Percentiles rank a stretch among this genome's conserved stretches.
Evolutionary conservation across 495 filamentous ascomycete species (phyloP).

Genomic region (Chlorociboria aeruginascens): DNA sequence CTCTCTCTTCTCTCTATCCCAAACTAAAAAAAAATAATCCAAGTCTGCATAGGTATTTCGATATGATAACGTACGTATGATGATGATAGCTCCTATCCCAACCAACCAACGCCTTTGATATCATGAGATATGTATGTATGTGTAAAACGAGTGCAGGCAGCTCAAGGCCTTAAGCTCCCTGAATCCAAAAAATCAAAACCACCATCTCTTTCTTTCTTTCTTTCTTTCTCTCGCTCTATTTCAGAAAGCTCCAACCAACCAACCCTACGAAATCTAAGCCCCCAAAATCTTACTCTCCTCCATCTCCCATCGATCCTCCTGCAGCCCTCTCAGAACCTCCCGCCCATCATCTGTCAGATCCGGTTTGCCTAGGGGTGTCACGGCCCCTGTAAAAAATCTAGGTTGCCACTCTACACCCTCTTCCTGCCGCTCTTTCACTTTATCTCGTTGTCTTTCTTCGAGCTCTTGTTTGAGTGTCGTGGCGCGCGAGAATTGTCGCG

Average conservation of each 20-base stretch:
- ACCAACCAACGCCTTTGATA: too few species aligned
- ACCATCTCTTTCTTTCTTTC: too few species aligned
- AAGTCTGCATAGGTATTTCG: too few species aligned
- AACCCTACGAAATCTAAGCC: constrained; percentile 4
- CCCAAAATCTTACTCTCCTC: constrained; percentile 32
- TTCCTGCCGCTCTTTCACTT: constrained; percentile 63
- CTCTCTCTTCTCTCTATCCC: too few species aligned
- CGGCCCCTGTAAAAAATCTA: constrained; percentile 73
- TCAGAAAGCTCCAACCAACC: neutral
- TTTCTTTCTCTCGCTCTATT: neutral
- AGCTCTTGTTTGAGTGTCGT: constrained; percentile 82
- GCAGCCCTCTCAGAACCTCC: constrained; percentile 55
- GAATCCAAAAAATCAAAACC: too few species aligned
- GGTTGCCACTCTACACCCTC: constrained; percentile 63
- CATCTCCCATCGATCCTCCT: constrained; percentile 45
- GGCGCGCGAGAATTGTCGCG: constrained; percentile 73
- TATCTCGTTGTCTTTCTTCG: constrained; percentile 79
- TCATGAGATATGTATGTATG: too few species aligned
- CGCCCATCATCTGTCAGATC: constrained; percentile 67
- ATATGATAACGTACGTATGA: too few species aligned
- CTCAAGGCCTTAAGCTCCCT: too few species aligned
- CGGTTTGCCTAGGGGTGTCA: constrained; percentile 65
- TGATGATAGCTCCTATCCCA: too few species aligned
- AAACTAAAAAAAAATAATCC: too few species aligned
- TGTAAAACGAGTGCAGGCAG: too few species aligned